Conservation (phyloP, 106 monocot species). For the Dendrobium catenatum region DNA sequence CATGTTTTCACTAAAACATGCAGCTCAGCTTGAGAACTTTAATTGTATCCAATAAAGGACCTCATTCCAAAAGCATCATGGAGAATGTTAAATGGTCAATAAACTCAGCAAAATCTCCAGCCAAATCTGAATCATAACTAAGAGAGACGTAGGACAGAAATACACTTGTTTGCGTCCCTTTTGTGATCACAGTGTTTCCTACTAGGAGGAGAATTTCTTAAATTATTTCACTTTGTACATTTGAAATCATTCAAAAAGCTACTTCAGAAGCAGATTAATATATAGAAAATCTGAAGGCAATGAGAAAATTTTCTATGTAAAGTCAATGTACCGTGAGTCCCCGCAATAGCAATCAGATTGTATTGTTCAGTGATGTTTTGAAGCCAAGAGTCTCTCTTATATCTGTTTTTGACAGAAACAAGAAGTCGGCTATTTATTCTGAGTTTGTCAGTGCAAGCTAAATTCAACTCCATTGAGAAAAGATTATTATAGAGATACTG, state of each 20-base stretch:
- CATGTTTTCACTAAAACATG: no score
- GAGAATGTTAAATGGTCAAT: background rate
- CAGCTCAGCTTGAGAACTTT: no score
- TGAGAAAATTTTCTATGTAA: background rate
- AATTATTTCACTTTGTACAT: background rate
- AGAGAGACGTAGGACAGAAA: background rate
- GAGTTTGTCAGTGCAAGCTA: background rate
- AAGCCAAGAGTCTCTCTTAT: conserved; percentile 42
- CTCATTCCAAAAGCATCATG: no score
- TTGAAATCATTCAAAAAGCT: background rate
- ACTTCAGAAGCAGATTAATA: no score
- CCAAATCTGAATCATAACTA: background rate
- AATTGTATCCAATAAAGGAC: no score
- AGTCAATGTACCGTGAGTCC: conserved; percentile 32
- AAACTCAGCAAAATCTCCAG: background rate
- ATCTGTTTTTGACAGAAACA: conserved; percentile 20
- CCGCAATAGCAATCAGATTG: conserved; percentile 39
- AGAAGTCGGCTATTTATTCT: background rate
- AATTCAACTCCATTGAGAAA: background rate
- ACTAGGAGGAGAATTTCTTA: background rate
- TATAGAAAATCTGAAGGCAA: background rate
- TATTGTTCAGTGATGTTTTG: conserved; percentile 24
- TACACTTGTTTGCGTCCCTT: background rate
- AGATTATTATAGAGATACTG: background rate
- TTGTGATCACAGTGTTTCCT: background rate